A percentile compares a stretch with the other conserved stretches of the same genome.
Evolutionary conservation across 768 basidiomycete species (phyloP).

Genomic region (Ephemerocybe angulata): DNA sequence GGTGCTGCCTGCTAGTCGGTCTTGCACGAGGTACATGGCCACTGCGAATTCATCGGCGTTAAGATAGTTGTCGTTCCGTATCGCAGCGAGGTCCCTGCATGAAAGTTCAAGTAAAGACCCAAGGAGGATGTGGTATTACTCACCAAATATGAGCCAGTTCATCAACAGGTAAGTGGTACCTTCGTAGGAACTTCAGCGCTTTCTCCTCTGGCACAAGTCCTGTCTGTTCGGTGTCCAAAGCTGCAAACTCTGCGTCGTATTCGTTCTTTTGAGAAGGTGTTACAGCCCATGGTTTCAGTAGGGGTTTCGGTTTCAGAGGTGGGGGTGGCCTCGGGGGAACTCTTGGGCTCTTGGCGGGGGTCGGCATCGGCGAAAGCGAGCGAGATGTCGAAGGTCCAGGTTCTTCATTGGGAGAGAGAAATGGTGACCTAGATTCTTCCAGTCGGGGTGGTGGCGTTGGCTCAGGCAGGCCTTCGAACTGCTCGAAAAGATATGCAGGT

Average conservation of each 20-base stretch:
- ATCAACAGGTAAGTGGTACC: slow-evolving; percentile 28
- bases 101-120: not conserved
- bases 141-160: slow-evolving; percentile 38
- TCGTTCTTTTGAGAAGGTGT: slow-evolving; percentile 24
- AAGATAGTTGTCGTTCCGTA: slow-evolving; percentile 31
- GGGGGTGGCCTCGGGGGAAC: slow-evolving; percentile 1
- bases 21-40: slow-evolving; percentile 34
- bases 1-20: slow-evolving; percentile 27
- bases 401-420: slow-evolving; percentile 5
- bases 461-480: slow-evolving; percentile 16
- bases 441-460: not conserved
- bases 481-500: slow-evolving; percentile 28
- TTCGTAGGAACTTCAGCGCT: slow-evolving; percentile 30
- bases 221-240: slow-evolving; percentile 25
- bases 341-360: not conserved
- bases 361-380: not conserved
- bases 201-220: slow-evolving; percentile 33
- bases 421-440: slow-evolving; percentile 1
- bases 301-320: slow-evolving; percentile 2
- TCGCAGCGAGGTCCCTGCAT: slow-evolving; percentile 31
- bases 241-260: slow-evolving; percentile 29
- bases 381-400: not conserved
- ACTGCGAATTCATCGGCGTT: slow-evolving; percentile 36
- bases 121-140: slow-evolving; percentile 1
- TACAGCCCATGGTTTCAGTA: slow-evolving; percentile 23